These are phyloP conservation scores for Leptodontidium sp. DNA, from an alignment of 2,329 filamentous ascomycete genomes.

Conservation along the genomic window DNA sequence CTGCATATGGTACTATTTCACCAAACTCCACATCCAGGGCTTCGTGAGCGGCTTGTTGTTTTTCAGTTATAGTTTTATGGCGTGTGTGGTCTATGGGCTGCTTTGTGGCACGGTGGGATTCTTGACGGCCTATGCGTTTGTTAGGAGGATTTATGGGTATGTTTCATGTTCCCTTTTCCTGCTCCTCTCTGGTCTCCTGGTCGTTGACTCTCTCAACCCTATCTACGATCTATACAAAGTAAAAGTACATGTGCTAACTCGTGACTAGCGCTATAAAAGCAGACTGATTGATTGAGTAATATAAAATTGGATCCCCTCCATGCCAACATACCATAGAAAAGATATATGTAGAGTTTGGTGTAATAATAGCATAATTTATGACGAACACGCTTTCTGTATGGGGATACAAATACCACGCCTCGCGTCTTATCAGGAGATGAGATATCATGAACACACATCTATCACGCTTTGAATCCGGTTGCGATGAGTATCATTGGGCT, in stretches of 20 bases:
- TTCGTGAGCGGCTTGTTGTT: constrained; percentile 83
- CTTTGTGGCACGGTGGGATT: constrained; percentile 87
- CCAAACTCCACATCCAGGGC: constrained; percentile 81
- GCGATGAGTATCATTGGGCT: too few species aligned
- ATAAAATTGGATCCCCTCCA: not conserved
- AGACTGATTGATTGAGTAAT: constrained; percentile 28
- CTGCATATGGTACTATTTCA: constrained; percentile 84
- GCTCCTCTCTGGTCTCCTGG: not conserved
- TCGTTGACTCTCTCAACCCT: too few species aligned
- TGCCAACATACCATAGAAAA: not conserved
- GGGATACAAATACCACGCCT: too few species aligned
- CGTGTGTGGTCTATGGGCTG: constrained; percentile 81
- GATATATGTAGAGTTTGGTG: not conserved
- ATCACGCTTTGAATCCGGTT: too few species aligned
- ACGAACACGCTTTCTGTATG: not conserved
- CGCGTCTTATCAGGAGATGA: too few species aligned
- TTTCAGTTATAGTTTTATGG: constrained; percentile 85
- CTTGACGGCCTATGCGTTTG: constrained; percentile 83
- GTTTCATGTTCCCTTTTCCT: constrained; percentile 43
- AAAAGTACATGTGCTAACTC: constrained; percentile 16
- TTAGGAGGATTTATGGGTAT: constrained; percentile 82
- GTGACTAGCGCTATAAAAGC: constrained; percentile 38
- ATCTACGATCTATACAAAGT: not conserved
- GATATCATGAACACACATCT: too few species aligned
- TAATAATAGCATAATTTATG: not conserved